Evolutionary conservation across 1,139 yeast genomes (phyloP), one percentile per base, ranked within the genome.

Genomic region (Nakaseomyces glabratus): DNA sequence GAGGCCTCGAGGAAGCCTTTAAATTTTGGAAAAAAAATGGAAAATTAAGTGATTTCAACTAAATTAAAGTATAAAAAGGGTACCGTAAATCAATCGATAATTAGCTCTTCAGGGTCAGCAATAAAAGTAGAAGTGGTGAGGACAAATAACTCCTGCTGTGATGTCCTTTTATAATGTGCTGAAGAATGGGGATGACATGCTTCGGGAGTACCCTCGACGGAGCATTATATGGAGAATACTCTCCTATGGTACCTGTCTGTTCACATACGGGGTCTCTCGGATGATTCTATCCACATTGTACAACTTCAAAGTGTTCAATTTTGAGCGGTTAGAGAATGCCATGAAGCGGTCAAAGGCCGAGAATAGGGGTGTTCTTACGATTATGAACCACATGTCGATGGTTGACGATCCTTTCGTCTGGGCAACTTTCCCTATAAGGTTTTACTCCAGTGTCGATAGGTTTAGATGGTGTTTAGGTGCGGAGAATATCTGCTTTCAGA

Each of bases 381-480:
- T 88, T n/a, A 85, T 88, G 94, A 90, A 90, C 56, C 98, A 90
- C 52, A 82, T 86, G 80, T 82, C 95, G 1, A 85, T 82, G 5
- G 80, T 86, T 17, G 98, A 90, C 54, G 98, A 90, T 51, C 98
- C 98, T 0, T 69, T 84, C 20, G 64, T 85, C 35, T 90, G 93
- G 80, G 95, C 93, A 0, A 73, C 82, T 30, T 65, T 88, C 40
- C 96, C 96, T 0, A 69, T 77, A 72, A 66, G 75, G 33, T 75
- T 72, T 46, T 80, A 75, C 45, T 59, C 63, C 14, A 73, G 77
- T 40, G 62, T 82, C 11, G 81, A 77, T 43, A 71, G 75, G 38
- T 72, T 86, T 37, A 66, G 98, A 49, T 90, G 97, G 97, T 88
- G 95, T 4, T 66, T 90, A 43, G 98, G 95, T 0, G 97, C 98